These are phyloP conservation scores for Aspergillus baeticus DNA, from an alignment of 495 filamentous ascomycete species.

Conservation along the genomic window DNA sequence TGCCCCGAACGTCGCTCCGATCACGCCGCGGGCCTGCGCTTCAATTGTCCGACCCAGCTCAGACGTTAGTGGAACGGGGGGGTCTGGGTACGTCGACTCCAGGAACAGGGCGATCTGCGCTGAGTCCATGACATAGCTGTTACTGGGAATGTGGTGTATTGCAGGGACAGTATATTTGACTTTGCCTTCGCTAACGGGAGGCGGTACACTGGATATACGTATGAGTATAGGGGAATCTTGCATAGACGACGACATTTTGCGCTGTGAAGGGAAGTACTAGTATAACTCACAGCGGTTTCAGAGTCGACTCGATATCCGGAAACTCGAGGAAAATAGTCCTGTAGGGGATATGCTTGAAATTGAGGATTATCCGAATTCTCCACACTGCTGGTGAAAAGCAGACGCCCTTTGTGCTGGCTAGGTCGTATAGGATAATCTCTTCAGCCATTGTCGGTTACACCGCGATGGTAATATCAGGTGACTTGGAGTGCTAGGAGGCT, in stretches of 20 bases:
- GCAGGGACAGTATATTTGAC: slow-evolving; percentile 41
- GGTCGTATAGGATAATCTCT: slow-evolving; percentile 41
- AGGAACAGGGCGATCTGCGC: slow-evolving; percentile 37
- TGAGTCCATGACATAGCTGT: slow-evolving; percentile 43
- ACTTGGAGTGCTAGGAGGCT: too few relatives aligned
- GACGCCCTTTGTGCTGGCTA: slow-evolving; percentile 37
- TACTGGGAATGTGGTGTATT: slow-evolving; percentile 40
- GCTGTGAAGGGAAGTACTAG: too few relatives aligned
- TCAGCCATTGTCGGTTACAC: neutral
- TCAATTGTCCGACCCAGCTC: slow-evolving; percentile 36
- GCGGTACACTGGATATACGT: neutral
- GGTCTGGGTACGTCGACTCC: slow-evolving; percentile 37
- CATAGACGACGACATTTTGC: too few relatives aligned
- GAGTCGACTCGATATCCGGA: slow-evolving; percentile 42
- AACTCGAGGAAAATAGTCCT: slow-evolving; percentile 40
- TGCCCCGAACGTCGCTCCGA: slow-evolving; percentile 21
- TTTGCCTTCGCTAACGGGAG: slow-evolving; percentile 18
- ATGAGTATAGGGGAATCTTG: too few relatives aligned
- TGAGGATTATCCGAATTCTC: slow-evolving; percentile 45
- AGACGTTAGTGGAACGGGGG: slow-evolving; percentile 31
- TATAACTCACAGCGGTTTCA: slow-evolving; percentile 36
- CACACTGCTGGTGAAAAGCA: slow-evolving; percentile 43
- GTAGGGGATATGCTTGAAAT: slow-evolving; percentile 41
- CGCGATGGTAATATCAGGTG: too few relatives aligned
- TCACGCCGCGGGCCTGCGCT: slow-evolving; percentile 24